Evolutionary conservation across 139 green algal genomes (phyloP), one percentile per base, ranked within the genome.

Genomic region (Raphidocelis subcapitata): DNA sequence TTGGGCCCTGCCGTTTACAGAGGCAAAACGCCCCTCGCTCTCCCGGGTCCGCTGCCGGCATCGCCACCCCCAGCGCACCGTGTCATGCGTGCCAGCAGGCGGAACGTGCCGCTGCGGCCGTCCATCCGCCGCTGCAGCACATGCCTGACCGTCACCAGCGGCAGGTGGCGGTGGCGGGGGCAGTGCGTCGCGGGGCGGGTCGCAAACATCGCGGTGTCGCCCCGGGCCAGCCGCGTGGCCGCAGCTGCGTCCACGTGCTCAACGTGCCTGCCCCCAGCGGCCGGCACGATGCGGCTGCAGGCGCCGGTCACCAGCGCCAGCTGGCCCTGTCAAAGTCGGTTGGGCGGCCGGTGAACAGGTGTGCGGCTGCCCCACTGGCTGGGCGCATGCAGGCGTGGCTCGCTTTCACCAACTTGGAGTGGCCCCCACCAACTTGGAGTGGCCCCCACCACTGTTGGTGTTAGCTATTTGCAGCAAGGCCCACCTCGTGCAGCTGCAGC

Each of bases 251-350:
- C 69, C 60, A 61, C 57, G 29, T 20, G 24, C 16, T 60, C 69
- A 67, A 61, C 57, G 29, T 20, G 24, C 16, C 20, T 47, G 69
- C 2, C 15, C 0, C 56, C 55, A 15, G 29, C n/a, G 23, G 12
- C 23, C 14, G 26, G n/a, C 3, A 23, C 67, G 41, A 75, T 28
- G 47, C 57, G 41, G 57, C 69, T 75, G 57, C 61, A 41, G 20
- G n/a, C n/a, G 5, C 57, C 69, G 65, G 56, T 67, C 37, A 75
- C 69, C 5, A 67, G 36, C 46, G 65, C 41, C 56, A 67, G 12
- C 57, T 75, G 69, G 23, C 69, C 69, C 69, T 75, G 69, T 31
- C 54, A 28, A 12, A 12, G 29, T 15, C 2, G 36, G 23, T 47
- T 1, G 16, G 32, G 23, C 24, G 14, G 32, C 35, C 18, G 49